These are phyloP conservation scores for Linum tenue DNA, from an alignment of 345 rosid genomes.

Conservation along the genomic window DNA sequence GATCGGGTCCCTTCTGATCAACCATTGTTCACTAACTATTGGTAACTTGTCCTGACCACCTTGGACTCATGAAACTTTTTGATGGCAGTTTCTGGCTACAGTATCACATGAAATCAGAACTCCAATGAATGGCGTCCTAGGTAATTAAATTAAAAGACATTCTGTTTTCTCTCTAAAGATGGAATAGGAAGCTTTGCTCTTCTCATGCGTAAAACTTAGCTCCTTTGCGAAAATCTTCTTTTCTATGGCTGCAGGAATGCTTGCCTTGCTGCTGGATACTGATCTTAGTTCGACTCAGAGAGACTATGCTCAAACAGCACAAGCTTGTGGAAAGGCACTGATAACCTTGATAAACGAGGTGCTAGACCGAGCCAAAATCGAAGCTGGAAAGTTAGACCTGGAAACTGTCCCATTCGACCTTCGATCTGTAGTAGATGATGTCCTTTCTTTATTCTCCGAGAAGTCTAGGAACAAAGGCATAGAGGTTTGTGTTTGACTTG, in stretches of 20 bases:
- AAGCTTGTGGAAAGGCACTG: constrained; percentile 90
- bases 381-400: constrained; percentile 85
- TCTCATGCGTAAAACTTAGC: neutral
- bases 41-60: constrained; percentile 4
- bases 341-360: constrained; percentile 87
- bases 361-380: constrained; percentile 96
- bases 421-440: constrained; percentile 87
- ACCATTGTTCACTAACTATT: neutral
- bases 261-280: constrained; percentile 83
- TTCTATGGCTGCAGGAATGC: constrained; percentile 57
- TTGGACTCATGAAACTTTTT: constrained; percentile 6
- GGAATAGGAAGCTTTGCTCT: neutral
- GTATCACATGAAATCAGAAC: constrained; percentile 98
- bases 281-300: constrained; percentile 83
- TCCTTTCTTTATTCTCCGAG: constrained; percentile 90
- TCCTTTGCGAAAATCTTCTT: neutral
- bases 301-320: constrained; percentile 95
- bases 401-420: constrained; percentile 75
- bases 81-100: constrained; percentile 79
- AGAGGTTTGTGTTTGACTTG: constrained; percentile 43
- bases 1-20: neutral
- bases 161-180: neutral
- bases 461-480: constrained; percentile 80
- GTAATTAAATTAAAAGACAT: constrained; percentile 32
- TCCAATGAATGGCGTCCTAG: constrained; percentile 98